Base-by-base conservation (phyloP, 257 asterid species). In the Datura wrightii region DNA sequence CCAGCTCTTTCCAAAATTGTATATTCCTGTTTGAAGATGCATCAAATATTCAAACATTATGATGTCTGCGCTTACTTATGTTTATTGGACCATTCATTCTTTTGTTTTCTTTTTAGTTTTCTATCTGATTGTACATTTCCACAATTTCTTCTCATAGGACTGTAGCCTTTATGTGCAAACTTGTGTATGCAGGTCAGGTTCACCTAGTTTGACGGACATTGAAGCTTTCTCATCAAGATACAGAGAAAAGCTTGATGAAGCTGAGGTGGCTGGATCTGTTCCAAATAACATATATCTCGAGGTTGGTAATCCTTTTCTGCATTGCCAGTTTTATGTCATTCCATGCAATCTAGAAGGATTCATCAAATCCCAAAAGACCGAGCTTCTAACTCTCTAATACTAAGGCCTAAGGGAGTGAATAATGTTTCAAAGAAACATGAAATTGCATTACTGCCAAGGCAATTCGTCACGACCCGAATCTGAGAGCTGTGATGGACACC, bases 151-250 rank as follows among this genome's bases (percentile, higher is more conserved):
- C 3, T 55, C 62, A 55, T 14, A 55, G 11, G 54, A 7, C 11
- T 15, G 9, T 55, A 55, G 62, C 31, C 62, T 5, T 56, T n/a
- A 56, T 56, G 10, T 16, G 63, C 63, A 56, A 56, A 56, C 16
- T 56, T 66, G 82, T 58, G 80, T 62, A 34, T 78, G 82, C 94
- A 95, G 99, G 91, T 95, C 97, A 79, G 97, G 99, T 84, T 93
- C 99, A 88, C 99, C 99, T 18, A 87, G 15, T 84, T 90, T 96
- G 96, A 58, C 65, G 71, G 99, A 95, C 82, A 90, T 94, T 36
- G 99, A 96, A 91, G 92, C 90, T 79, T 96, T 96, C 92, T 87
- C 98, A 58, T 89, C 66, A 52, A 82, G 90, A 80, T 96, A 89
- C 70, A 91, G 94, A 87, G 86, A 86, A 36, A 90, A 87, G 67